phyloP scores from a whole-genome alignment of 2,329 filamentous ascomycete genomes.

The Ceratocystis ficicola region DNA sequence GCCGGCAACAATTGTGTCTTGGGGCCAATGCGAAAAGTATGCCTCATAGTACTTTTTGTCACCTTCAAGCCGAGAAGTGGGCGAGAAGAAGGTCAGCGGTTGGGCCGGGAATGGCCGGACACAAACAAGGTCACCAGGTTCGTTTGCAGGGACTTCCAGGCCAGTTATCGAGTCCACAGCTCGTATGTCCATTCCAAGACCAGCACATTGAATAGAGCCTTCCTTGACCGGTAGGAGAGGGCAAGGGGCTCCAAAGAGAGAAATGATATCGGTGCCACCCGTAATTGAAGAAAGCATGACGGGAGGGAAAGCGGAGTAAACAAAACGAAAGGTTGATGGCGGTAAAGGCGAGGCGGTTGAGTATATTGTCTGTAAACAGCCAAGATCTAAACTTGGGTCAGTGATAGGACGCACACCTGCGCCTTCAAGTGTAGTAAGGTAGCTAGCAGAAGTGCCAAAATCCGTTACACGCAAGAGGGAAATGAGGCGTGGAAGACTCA shows the following conservation, averaged over 20 bases:
- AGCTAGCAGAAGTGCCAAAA: conserved; percentile 90
- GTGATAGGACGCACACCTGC: conserved; percentile 41
- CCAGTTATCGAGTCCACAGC: conserved; percentile 48
- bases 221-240: conserved; percentile 59
- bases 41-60: conserved; percentile 65
- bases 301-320: conserved; percentile 70
- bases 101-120: conserved; percentile 78
- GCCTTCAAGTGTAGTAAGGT: conserved; percentile 81
- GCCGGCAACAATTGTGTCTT: not conserved
- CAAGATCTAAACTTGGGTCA: conserved; percentile 47
- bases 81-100: conserved; percentile 78
- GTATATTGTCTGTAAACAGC: conserved; percentile 69
- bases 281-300: conserved; percentile 89
- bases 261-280: conserved; percentile 92
- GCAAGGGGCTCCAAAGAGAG: conserved; percentile 78
- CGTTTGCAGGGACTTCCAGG: conserved; percentile 43
- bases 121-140: conserved; percentile 82
- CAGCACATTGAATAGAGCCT: conserved; percentile 66
- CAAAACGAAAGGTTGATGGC: conserved; percentile 82
- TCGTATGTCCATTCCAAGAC: conserved; percentile 65
- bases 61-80: conserved; percentile 34
- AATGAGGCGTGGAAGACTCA: conserved; percentile 72
- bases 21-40: conserved; percentile 51
- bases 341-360: conserved; percentile 87
- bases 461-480: conserved; percentile 74